Base-by-base conservation (phyloP, 2,329 filamentous ascomycete genomes). In the Drechslerella stenobrocha region DNA sequence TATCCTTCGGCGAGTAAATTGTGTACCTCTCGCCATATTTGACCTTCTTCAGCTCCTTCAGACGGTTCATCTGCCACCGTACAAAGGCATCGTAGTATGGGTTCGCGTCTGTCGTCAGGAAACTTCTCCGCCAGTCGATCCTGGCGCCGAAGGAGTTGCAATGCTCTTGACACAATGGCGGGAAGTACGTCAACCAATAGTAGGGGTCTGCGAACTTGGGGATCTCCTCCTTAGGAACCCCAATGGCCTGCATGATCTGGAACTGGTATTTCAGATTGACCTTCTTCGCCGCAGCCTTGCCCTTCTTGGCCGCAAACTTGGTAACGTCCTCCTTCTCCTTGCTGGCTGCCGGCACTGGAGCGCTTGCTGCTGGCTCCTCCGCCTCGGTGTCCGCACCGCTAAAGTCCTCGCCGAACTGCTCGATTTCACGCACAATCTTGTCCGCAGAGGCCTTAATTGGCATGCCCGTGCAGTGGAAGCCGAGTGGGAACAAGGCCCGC, bases 381-480 rank as follows among this genome's bases (percentile, higher is more conserved):
- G 81, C 77, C 57, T 79, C 80, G 50, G 71, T 77, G 40, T 79
- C 79, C 1, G 80, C 78, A 8, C 87, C 84, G 74, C 91, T 87
- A 70, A 97, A 97, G 74, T 90, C 85, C 75, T 87, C 79, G 20
- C 93, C 93, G 74, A 97, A 98, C 79, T 87, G 81, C 77, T 89
- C 85, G 59, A 97, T 87, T 78, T 98, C 93, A 70, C 72, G 70
- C 64, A 87, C 85, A 45, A 98, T 84, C 81, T 97, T 97, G 80
- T 98, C 92, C 56, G 93, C 90, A 74, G 89, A 95, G 3, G 93
- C 91, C 79, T 96, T 96, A 81, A 98, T 98, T 45, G 91, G 90
- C 87, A 98, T 95, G 73, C 93, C 93, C 0, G 92, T 97, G 79
- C 88, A 90, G 81, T 98, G 93, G 80, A 90, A 98, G 28, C 92